These are phyloP conservation scores for Zygosaccharomyces gambellarensis DNA, from an alignment of 805 yeast species.

Conservation along the genomic window DNA sequence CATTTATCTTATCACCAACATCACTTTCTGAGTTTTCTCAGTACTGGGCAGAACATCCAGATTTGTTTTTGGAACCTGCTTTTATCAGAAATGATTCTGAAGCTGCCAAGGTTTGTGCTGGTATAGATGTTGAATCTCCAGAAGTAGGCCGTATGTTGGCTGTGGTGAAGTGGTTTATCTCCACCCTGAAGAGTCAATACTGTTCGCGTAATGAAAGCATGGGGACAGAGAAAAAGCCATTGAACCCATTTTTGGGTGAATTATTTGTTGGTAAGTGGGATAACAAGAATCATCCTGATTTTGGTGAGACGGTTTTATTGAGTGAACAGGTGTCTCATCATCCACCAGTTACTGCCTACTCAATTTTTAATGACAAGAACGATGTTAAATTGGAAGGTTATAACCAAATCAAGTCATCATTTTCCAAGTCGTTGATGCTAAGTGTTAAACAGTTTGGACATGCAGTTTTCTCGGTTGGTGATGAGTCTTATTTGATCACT, in stretches of 20 bases:
- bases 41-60: slow-evolving; percentile 94
- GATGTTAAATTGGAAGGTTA: slow-evolving; percentile 77
- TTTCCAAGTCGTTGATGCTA: slow-evolving; percentile 68
- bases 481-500: slow-evolving; percentile 73
- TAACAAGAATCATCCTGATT: slow-evolving; percentile 45
- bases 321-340: slow-evolving; percentile 97
- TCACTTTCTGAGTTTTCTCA: slow-evolving; percentile 88
- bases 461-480: slow-evolving; percentile 62
- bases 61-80: slow-evolving; percentile 69
- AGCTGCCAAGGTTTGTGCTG: slow-evolving; percentile 33
- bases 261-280: slow-evolving; percentile 86
- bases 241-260: slow-evolving; percentile 95
- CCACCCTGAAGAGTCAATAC: slow-evolving; percentile 88
- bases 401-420: slow-evolving; percentile 80
- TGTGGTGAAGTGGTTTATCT: slow-evolving; percentile 86
- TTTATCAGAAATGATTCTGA: slow-evolving; percentile 34
- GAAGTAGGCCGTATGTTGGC: slow-evolving; percentile 55
- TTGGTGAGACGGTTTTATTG: slow-evolving; percentile 74
- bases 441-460: slow-evolving; percentile 91
- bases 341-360: slow-evolving; percentile 95
- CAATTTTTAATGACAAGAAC: slow-evolving; percentile 67
- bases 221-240: slow-evolving; percentile 96
- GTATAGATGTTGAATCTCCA: slow-evolving; percentile 42
- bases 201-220: slow-evolving; percentile 84
- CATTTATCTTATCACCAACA: slow-evolving; percentile 86